Evolutionary conservation across 371 early-diverging fungal species (phyloP), one percentile per base, ranked within the genome.

Genomic region (Apophysomyces elegans): DNA sequence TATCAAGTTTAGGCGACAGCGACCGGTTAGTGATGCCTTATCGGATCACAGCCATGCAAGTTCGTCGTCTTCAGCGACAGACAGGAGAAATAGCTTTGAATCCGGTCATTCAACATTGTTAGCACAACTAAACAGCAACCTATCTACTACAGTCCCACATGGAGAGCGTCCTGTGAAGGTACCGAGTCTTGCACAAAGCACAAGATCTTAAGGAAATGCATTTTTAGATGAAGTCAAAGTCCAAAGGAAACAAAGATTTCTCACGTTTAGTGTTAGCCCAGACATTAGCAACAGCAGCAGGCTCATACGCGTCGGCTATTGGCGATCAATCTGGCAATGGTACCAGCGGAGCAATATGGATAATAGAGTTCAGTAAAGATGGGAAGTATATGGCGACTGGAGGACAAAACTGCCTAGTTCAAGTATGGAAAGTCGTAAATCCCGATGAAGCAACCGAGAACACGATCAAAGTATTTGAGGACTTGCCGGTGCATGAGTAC

Each of bases 381-480:
- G 96, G 96, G 11, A 73, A 77, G 67, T 94, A 88, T 69, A 70
- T 96, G 71, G 96, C 95, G 5, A 81, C 86, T 7, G 93, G 89
- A 47, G 91, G 93, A 11, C 90, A 92, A 63, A 91, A 90, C 72
- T 84, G 84, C 59, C 67, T 87, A 13, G 71, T 96, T n/a, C 74
- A 87, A 14, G 76, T 94, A 1, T 96, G 94, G 93, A 81, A 83
- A 44, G 72, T 93, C 5, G 47, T 74, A 14, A 71, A 70, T 18
- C 76, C 76, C 61, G 47, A 56, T 43, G 68, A 71, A 6, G 50
- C 41, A 64, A 64, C 54, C 60, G 70, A 61, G 68, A 72, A 74
- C 62, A 78, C 79, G 1, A 73, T 77, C 14, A 71, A 78, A 46
- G 81, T 95, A 2, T 91, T 96, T 69, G 76, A 87, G 57, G 78